Evolutionary conservation across 1,139 yeast species (phyloP).

Genomic region (Wickerhamomyces sp.): DNA sequence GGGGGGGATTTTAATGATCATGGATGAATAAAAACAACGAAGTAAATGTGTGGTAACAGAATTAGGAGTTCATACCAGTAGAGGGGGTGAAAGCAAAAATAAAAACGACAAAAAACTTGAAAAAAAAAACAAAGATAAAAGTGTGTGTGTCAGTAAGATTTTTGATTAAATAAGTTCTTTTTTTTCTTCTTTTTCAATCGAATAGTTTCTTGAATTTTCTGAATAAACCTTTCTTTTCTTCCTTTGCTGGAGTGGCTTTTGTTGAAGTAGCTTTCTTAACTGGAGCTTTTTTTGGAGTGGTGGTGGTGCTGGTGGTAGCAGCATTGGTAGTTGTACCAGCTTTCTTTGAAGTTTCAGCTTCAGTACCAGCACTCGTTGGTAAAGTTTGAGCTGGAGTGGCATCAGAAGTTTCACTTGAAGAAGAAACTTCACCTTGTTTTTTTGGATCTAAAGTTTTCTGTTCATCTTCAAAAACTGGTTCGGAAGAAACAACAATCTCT

Average conservation of each 20-base stretch:
- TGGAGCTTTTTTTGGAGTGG: conserved; percentile 15
- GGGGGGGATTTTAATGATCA: no score
- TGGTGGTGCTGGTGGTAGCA: conserved; percentile 4
- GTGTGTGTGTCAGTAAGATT: no score
- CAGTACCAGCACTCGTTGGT: conserved; percentile 7
- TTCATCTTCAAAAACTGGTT: conserved; percentile 16
- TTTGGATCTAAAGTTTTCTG: conserved; percentile 17
- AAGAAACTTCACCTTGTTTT: conserved; percentile 5
- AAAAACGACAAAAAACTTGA: no score
- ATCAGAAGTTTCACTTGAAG: conserved; percentile 2
- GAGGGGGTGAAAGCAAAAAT: no score
- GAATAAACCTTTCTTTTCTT: conserved; percentile 20
- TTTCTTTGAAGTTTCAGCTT: conserved; percentile 1
- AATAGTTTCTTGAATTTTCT: conserved; percentile 16
- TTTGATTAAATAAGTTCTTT: no score
- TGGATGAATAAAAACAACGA: no score
- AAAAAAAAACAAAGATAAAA: no score
- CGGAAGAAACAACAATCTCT: conserved; percentile 28
- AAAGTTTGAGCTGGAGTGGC: conserved; percentile 4
- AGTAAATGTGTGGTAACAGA: no score
- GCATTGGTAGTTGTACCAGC: conserved; percentile 5
- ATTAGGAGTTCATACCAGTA: no score
- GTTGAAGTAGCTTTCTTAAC: conserved; percentile 4
- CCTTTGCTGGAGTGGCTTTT: conserved; percentile 6
- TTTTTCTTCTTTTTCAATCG: no score